A percentile compares a stretch with the other conserved stretches of the same genome.
These are phyloP conservation scores for Copromyces sp. DNA, from an alignment of 495 filamentous ascomycete species.

Conservation along the genomic window DNA sequence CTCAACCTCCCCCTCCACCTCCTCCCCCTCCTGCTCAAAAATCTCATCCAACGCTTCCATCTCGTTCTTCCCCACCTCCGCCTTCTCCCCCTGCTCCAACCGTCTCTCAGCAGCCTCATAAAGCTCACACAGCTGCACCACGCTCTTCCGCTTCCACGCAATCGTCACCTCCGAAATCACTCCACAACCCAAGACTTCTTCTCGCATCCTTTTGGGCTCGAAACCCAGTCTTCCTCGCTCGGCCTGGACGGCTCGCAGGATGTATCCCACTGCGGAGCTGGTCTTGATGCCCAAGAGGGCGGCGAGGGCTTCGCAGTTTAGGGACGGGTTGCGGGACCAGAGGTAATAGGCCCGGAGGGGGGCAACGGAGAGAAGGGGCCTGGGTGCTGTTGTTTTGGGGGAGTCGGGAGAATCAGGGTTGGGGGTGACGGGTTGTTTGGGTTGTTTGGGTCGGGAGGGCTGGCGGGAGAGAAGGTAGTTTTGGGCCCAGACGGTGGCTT, in stretches of 20 bases:
- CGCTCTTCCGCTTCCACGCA: not conserved
- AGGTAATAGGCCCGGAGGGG: constrained; percentile 50
- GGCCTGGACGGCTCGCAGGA: constrained; percentile 30
- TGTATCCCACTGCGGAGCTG: constrained; percentile 41
- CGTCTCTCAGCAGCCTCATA: not conserved
- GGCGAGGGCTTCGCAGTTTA: constrained; percentile 37
- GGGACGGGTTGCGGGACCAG: constrained; percentile 42
- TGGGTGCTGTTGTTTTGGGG: constrained; percentile 1
- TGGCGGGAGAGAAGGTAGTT: constrained; percentile 19
- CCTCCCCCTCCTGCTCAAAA: not conserved
- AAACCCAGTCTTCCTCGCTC: constrained; percentile 36
- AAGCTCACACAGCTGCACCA: not conserved
- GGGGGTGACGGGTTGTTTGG: too few relatives aligned
- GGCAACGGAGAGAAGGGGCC: constrained; percentile 8
- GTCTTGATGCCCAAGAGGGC: constrained; percentile 36
- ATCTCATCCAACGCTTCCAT: not conserved
- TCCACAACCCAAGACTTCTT: constrained; percentile 17
- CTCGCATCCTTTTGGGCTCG: constrained; percentile 21
- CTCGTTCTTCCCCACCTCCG: not conserved
- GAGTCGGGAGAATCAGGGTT: too few relatives aligned
- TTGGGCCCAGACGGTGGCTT: constrained; percentile 24
- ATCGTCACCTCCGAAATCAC: constrained; percentile 1
- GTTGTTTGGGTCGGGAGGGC: not conserved
- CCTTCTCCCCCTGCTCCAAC: not conserved
- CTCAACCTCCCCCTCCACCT: not conserved